phyloP scores from a whole-genome alignment of 2,329 filamentous ascomycete species.

The Penicillium sp. region DNA sequence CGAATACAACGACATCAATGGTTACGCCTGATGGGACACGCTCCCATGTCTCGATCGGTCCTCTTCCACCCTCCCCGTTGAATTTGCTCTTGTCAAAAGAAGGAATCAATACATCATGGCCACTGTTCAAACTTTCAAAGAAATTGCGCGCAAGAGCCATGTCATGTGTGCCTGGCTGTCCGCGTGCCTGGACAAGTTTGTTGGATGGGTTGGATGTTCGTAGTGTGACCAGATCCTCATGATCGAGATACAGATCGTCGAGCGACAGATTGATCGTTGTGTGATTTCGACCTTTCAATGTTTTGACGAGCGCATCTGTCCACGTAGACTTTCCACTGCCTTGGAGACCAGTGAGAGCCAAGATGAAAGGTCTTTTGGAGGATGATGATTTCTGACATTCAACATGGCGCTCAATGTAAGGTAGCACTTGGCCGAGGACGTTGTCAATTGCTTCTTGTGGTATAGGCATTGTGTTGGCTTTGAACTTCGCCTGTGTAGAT shows the following conservation, averaged over 20 bases:
- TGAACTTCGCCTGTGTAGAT: not conserved
- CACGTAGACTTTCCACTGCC: conserved; percentile 22
- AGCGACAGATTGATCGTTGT: conserved; percentile 20
- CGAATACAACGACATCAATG: conserved; percentile 18
- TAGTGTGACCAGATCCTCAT: conserved; percentile 14
- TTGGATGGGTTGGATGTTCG: conserved; percentile 10
- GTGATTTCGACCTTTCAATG: conserved; percentile 5
- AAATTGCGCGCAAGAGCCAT: conserved; percentile 11
- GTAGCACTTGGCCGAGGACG: conserved; percentile 3
- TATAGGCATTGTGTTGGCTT: conserved; percentile 2
- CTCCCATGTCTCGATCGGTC: conserved; percentile 9
- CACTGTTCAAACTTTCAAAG: conserved; percentile 7
- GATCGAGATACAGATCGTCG: conserved; percentile 19
- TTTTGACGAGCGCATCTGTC: conserved; percentile 15
- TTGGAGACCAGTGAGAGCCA: conserved; percentile 19
- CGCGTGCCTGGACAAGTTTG: conserved; percentile 15
- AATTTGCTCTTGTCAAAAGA: conserved; percentile 20
- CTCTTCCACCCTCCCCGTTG: conserved; percentile 17
- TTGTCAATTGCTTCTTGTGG: conserved; percentile 4
- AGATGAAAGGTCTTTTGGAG: conserved; percentile 9
- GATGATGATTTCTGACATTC: not conserved
- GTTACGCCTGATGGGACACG: conserved; percentile 1
- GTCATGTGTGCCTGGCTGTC: conserved; percentile 20
- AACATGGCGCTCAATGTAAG: conserved; percentile 7
- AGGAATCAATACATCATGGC: conserved; percentile 5